Percentiles rank a stretch among this genome's conserved stretches.
Conservation (phyloP, 163 green algal species). For the Volvox carteri region DNA sequence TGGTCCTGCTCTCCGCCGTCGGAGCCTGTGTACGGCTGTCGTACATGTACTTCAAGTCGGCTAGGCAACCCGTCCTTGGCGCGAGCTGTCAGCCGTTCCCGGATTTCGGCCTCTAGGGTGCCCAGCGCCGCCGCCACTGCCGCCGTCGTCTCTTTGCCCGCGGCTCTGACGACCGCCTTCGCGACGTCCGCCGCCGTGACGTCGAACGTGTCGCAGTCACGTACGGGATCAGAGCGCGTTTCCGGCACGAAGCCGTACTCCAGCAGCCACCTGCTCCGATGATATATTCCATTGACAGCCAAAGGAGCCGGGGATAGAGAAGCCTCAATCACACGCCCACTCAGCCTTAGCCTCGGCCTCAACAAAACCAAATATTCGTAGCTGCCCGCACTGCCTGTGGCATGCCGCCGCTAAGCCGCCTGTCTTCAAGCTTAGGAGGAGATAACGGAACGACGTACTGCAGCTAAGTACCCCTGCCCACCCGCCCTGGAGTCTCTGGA, state of each 20-base stretch:
- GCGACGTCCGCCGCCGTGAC: background rate
- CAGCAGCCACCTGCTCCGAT: conserved; percentile 53
- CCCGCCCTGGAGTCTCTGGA: no score
- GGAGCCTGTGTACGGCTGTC: background rate
- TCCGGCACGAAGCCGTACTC: conserved; percentile 48
- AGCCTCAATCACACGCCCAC: no score
- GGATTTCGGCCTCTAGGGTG: background rate
- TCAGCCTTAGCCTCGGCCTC: no score
- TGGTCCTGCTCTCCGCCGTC: background rate
- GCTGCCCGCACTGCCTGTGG: no score
- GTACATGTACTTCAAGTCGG: conserved; percentile 26
- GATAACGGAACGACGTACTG: no score
- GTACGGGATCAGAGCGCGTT: background rate
- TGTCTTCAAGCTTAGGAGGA: no score
- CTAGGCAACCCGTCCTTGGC: background rate
- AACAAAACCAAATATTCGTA: no score
- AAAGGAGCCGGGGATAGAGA: no score
- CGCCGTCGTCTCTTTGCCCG: background rate
- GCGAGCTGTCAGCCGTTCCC: background rate
- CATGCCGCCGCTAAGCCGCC: no score
- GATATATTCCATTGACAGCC: no score
- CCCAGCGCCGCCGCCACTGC: background rate
- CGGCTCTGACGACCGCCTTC: background rate
- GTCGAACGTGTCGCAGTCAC: conserved; percentile 33
- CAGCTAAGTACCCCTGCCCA: no score